phyloP scores from a whole-genome alignment of 1,284 basidiomycete species.

The Schizophyllum amplum region DNA sequence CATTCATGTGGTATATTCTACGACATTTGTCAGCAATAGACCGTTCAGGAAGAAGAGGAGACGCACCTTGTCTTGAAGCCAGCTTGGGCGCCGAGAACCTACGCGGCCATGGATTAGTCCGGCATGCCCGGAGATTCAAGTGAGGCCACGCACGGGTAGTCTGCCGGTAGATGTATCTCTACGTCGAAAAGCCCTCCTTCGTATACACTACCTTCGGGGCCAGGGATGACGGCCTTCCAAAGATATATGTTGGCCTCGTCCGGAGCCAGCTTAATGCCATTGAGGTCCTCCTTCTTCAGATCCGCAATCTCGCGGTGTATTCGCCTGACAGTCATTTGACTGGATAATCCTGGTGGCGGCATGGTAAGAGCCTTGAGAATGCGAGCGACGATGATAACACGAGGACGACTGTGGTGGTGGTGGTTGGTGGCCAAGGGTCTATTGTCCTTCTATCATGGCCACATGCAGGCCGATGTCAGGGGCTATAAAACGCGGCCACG shows the following conservation, averaged over 20 bases:
- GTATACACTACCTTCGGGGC: slow-evolving; percentile 81
- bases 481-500: neutral
- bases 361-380: neutral
- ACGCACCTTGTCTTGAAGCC: slow-evolving; percentile 61
- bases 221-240: slow-evolving; percentile 71
- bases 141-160: slow-evolving; percentile 70
- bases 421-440: neutral
- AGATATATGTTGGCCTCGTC: slow-evolving; percentile 50
- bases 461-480: neutral
- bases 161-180: slow-evolving; percentile 60
- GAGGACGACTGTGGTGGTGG: neutral
- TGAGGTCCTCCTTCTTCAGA: slow-evolving; percentile 69
- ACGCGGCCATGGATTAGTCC: slow-evolving; percentile 8
- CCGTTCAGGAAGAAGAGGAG: no score
- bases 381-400: neutral
- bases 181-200: slow-evolving; percentile 81
- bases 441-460: neutral
- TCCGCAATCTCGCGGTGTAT: slow-evolving; percentile 85
- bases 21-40: no score
- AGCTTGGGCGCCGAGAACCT: slow-evolving; percentile 84
- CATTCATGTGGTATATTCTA: slow-evolving; percentile 91
- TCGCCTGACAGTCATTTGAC: slow-evolving; percentile 71
- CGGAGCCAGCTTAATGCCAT: slow-evolving; percentile 64
- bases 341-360: neutral
- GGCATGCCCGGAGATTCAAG: slow-evolving; percentile 1